Base-by-base conservation (phyloP, 306 rosid species). In the Abrus precatorius region DNA sequence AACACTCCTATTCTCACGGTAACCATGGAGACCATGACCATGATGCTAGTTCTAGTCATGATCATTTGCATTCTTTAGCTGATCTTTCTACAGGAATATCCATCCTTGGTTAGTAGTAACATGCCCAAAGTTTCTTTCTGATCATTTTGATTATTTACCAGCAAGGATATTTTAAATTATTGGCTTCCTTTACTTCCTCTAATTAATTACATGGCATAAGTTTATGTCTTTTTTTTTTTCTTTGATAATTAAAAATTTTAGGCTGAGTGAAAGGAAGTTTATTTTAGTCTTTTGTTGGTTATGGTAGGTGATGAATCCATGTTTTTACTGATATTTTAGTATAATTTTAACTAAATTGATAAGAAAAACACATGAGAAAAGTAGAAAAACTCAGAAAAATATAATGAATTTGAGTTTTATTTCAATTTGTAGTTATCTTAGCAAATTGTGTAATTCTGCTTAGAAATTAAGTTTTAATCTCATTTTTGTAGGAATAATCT, bases 1-100 rank as follows among this genome's bases (percentile, higher is more conserved):
- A 79, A 77, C 93, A 90, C 77, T 86, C 95, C 27, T 90, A 89
- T 82, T 85, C 88, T 5, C 92, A 90, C 27, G 86, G 80, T 75
- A 76, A 80, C 79, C 91, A 93, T 80, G 89, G 7, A 5, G 84
- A 83, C 13, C 92, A 91, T 82, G 87, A 28, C 43, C 91, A 85
- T 83, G 86, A 77, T 54, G 86, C 63, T 86, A 85, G 76, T 80
- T 66, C 74, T 82, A 88, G 87, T 74, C 89, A 87, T 60, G 85
- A 80, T 32, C 97, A 95, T 82, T 62, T 97, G 10, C 99, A 95
- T 88, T 91, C 99, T 80, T 70, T 95, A 67, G 87, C 90, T 41
- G 99, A 93, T 87, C 97, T 95, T 70, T 90, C 95, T 57, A 90
- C 89, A 34, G 99, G 99, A 84, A 14, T 95, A 43, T 91, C 97